A percentile compares a stretch with the other conserved stretches of the same genome.
These are phyloP conservation scores for Trichosanthes truncata DNA, from an alignment of 306 rosid species.

Conservation along the genomic window DNA sequence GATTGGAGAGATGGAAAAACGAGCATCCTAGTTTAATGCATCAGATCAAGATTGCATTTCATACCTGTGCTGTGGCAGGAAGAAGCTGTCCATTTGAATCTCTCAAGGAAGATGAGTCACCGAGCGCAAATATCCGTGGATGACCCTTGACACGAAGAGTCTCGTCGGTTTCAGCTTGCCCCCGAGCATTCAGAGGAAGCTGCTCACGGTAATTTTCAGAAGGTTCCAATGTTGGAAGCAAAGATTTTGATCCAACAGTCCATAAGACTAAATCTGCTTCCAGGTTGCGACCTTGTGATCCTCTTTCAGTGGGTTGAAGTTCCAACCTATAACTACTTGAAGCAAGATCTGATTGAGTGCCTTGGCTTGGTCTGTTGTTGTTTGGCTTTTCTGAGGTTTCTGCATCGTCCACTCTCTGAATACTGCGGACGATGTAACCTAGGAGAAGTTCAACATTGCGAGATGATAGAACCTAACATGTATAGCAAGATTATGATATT, in stretches of 20 bases:
- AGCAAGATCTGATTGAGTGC: slow-evolving; percentile 24
- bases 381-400: slow-evolving; percentile 28
- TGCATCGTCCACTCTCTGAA: slow-evolving; percentile 32
- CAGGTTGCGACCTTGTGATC: slow-evolving; percentile 39
- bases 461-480: slow-evolving; percentile 60
- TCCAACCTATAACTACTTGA: slow-evolving; percentile 55
- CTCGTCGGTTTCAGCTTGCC: slow-evolving; percentile 93
- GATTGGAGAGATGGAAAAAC: neutral
- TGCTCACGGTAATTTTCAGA: slow-evolving; percentile 35
- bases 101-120: slow-evolving; percentile 78
- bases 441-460: slow-evolving; percentile 78
- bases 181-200: slow-evolving; percentile 79
- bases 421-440: slow-evolving; percentile 69
- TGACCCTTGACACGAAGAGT: slow-evolving; percentile 98
- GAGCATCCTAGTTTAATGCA: neutral
- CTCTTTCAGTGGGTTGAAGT: slow-evolving; percentile 77
- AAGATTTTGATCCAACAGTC: slow-evolving; percentile 90
- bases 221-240: slow-evolving; percentile 60
- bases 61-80: slow-evolving; percentile 95
- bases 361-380: slow-evolving; percentile 15
- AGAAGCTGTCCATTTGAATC: slow-evolving; percentile 79
- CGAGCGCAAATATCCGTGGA: slow-evolving; percentile 95
- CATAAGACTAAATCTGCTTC: slow-evolving; percentile 85
- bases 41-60: neutral
- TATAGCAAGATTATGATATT: slow-evolving; percentile 8